Conservation (phyloP, 495 filamentous ascomycete species). For the Friedmanniomyces endolithicus region DNA sequence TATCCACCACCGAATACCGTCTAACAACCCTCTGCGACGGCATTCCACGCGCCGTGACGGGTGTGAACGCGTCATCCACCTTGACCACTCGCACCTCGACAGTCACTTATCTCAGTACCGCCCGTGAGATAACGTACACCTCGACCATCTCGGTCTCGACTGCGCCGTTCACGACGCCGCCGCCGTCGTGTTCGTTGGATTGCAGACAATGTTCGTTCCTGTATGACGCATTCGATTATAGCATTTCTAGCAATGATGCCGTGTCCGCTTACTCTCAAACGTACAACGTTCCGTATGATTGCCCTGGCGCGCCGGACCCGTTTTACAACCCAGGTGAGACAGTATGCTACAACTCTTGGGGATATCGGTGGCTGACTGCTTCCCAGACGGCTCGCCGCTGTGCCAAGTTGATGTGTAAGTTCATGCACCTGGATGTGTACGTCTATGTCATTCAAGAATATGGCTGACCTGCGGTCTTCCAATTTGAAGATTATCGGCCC, state of each 20-base stretch:
- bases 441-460: too few relatives aligned
- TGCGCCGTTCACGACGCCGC: not conserved
- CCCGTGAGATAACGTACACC: not conserved
- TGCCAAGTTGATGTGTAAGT: not conserved
- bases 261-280: not conserved
- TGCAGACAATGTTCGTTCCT: not conserved
- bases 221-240: not conserved
- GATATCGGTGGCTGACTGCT: too few relatives aligned
- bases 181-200: not conserved
- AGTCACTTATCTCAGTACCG: not conserved
- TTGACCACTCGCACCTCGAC: not conserved
- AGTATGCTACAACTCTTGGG: too few relatives aligned
- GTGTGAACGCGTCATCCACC: not conserved
- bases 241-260: not conserved
- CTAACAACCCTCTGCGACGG: conserved; percentile 7
- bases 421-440: too few relatives aligned
- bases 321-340: not conserved
- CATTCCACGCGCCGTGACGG: not conserved
- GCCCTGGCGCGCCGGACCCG: not conserved
- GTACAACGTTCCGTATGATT: not conserved
- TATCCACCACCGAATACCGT: not conserved
- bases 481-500: not conserved
- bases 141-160: not conserved
- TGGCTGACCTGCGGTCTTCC: too few relatives aligned
- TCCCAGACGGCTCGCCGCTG: not conserved